Base-by-base conservation (phyloP, 106 monocot species). In the Gastrodia elata region DNA sequence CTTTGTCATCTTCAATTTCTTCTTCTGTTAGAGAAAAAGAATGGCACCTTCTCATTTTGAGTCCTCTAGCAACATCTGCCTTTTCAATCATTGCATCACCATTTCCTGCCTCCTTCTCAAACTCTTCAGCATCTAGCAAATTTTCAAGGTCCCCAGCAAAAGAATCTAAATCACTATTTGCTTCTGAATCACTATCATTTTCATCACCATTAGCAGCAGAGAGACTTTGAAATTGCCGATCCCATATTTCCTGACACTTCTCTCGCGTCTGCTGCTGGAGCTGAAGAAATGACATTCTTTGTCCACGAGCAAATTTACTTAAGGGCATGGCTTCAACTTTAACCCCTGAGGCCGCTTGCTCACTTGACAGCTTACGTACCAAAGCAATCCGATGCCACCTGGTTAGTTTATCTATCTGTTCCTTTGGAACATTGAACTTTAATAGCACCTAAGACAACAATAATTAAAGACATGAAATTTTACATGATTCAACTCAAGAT, bases 141-240 rank as follows among this genome's bases (percentile, higher is more conserved):
- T 98, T 98, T 72, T 98, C 98, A 82, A 93, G 87, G 76, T 98
- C 98, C 39, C 98, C 98, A 80, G 93, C 98, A 93, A 98, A 98
- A 58, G 98, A 93, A 87, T 98, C 98, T 61, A 98, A 80, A 81
- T 98, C 93, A 82, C 93, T 93, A 74, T 91, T 90, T 49, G 85
- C 90, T 73, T 86, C 93, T 56, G 92, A 73, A 40, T 93, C 98
- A 77, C 88, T 91, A 67, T 82, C 91, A 76, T 84, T 85, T 73
- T 92, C 93, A 75, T 91, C 93, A 75, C 74, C 89, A 79, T 84
- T 85, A 64, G 77, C 77, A 81, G 88, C 93, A 68, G 93, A 91
- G 70, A 93, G 98, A 81, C 80, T 84, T 72, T 98, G 93, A 52
- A 88, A 81, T 83, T 98, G 97, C 68, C 97, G 80, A 71, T 93